phyloP scores from a whole-genome alignment of 768 basidiomycete genomes.

The Daedaleopsis sinensis region DNA sequence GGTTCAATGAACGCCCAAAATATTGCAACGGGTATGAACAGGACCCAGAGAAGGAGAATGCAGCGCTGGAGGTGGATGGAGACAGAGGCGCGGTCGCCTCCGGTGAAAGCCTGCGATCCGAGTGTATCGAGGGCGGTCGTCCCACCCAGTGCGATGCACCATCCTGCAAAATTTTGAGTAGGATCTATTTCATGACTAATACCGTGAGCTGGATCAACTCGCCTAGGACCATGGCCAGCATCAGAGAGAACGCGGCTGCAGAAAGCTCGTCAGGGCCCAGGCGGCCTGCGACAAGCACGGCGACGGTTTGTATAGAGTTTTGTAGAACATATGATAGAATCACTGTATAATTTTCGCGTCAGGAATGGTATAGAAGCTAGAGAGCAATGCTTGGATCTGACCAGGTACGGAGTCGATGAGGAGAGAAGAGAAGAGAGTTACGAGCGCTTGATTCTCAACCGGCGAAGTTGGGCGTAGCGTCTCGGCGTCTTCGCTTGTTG shows the following conservation, averaged over 20 bases:
- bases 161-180: constrained; percentile 49
- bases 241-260: constrained; percentile 71
- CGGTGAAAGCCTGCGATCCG: constrained; percentile 78
- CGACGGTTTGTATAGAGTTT: constrained; percentile 71
- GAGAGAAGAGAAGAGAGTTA: constrained; percentile 48
- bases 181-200: too few relatives aligned
- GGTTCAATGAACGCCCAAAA: constrained; percentile 70
- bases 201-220: neutral
- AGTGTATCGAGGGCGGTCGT: constrained; percentile 78
- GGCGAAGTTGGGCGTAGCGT: constrained; percentile 16
- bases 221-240: constrained; percentile 70
- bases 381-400: constrained; percentile 27
- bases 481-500: constrained; percentile 15
- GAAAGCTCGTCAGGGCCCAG: constrained; percentile 73
- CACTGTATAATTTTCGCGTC: constrained; percentile 38
- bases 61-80: constrained; percentile 76
- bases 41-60: constrained; percentile 60
- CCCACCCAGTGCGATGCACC: constrained; percentile 79
- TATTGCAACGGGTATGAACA: constrained; percentile 63
- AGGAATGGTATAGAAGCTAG: neutral
- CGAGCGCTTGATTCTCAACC: constrained; percentile 14
- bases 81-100: constrained; percentile 56
- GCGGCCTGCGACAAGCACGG: constrained; percentile 64
- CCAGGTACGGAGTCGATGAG: constrained; percentile 62
- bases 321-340: constrained; percentile 73